Evolutionary conservation across 164 flowering plant genomes (phyloP), one percentile per base, ranked within the genome.

Genomic region (Sextonia rubra): DNA sequence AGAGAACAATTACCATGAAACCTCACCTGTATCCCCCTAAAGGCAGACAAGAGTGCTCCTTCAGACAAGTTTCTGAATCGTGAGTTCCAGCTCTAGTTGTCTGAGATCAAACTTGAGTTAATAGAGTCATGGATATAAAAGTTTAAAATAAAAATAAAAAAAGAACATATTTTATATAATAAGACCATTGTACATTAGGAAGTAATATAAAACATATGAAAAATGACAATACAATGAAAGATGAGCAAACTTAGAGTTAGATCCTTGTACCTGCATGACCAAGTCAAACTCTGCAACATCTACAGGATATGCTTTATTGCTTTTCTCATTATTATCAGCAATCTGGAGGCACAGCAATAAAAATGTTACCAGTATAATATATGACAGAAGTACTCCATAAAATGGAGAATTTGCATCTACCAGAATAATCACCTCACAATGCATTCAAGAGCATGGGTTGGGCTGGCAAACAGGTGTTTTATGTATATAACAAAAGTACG

Each of bases 11-110:
- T 24, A 24, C 29, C 66, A 61, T 60, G 22, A 23, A 75, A 79
- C 20, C 83, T 81, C 82, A 92, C 98, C 98, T 92, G 85, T 93
- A 95, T 77, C 99, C 99, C 79, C 99, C 99, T 63, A 95, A 79
- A 14, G 99, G 99, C 48, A 95, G 90, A 77, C 99, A 95, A 47
- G 97, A 78, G 73, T 69, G 82, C 82, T 89, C 94, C 77, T 74
- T 82, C 68, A 95, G 85, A 86, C 99, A 95, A 82, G 96, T 84
- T 78, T 88, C 90, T 67, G 99, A 91, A 87, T 90, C 80, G 82
- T 73, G 96, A 75, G 93, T 89, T 60, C 94, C 99, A 76, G 87
- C 71, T 81, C 86, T 93, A 12, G 96, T 93, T 18, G 98, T 93
- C 99, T 94, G 24, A 29, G 78, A 69, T 75, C 20, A 71, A 77